Percentiles rank a stretch among this genome's conserved stretches.
These are phyloP conservation scores for Cystobasidium sp. DNA, from an alignment of 1,284 basidiomycete genomes.

Conservation along the genomic window DNA sequence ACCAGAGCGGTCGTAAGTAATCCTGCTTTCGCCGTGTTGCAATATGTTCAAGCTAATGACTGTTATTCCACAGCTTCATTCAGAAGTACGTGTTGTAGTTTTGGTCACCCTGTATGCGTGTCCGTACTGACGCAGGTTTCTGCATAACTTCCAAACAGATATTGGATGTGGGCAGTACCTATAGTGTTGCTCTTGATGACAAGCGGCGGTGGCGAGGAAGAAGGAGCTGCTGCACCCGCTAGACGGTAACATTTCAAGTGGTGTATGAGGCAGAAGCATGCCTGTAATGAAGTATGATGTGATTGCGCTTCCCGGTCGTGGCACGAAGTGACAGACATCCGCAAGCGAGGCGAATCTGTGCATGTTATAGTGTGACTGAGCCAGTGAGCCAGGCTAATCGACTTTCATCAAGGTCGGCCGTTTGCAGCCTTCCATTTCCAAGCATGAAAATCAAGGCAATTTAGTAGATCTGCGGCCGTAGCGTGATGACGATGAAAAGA, in stretches of 20 bases:
- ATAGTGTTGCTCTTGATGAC: conserved; percentile 35
- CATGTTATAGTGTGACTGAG: no score
- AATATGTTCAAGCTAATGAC: neutral
- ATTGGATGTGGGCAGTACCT: conserved; percentile 40
- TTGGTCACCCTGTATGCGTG: neutral
- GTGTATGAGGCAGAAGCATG: no score
- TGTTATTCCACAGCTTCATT: conserved; percentile 21
- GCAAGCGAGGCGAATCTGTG: no score
- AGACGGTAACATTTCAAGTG: neutral
- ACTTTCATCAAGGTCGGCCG: neutral
- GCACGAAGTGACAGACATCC: no score
- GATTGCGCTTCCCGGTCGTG: no score
- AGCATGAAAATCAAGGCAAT: no score
- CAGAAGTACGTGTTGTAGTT: conserved; percentile 22
- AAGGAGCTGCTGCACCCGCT: conserved; percentile 4
- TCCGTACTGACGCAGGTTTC: neutral
- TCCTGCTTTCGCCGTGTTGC: neutral
- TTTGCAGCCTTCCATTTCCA: no score
- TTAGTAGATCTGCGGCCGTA: no score
- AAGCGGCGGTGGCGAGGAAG: conserved; percentile 21
- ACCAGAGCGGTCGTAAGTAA: conserved; percentile 32
- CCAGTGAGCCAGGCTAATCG: neutral
- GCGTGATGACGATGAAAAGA: neutral
- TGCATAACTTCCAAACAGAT: conserved; percentile 1
- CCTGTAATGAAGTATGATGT: no score